Percentiles rank a stretch among this genome's conserved stretches.
Conservation (phyloP, 768 basidiomycete genomes). For the Kwoniella newhampshirensis region DNA sequence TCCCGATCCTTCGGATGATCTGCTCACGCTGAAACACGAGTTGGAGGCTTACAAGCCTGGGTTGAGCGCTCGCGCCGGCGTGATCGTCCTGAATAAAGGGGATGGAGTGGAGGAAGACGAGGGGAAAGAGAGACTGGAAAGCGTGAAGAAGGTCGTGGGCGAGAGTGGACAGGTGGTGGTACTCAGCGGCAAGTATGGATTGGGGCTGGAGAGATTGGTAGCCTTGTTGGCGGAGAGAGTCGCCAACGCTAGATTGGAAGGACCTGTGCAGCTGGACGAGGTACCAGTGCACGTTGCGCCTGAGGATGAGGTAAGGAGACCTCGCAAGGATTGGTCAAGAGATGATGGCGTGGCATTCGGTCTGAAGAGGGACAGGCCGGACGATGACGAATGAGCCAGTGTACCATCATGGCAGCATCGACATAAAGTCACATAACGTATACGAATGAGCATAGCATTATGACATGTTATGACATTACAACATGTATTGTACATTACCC, state of each 20-base stretch:
- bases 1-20: constrained; percentile 73
- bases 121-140: constrained; percentile 27
- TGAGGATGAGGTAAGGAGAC: not conserved
- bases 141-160: constrained; percentile 56
- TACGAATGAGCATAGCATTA: too few species aligned
- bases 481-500: not conserved
- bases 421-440: too few species aligned
- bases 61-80: constrained; percentile 70
- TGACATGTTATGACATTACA: not conserved
- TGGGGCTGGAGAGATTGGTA: constrained; percentile 74
- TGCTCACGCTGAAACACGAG: constrained; percentile 72
- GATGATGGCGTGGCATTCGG: not conserved
- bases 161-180: constrained; percentile 65
- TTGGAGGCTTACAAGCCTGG: constrained; percentile 72
- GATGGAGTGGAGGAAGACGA: constrained; percentile 66
- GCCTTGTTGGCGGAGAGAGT: constrained; percentile 64
- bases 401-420: too few species aligned
- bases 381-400: too few species aligned
- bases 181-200: constrained; percentile 77
- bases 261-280: constrained; percentile 1
- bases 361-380: not conserved
- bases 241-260: constrained; percentile 14
- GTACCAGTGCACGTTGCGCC: not conserved
- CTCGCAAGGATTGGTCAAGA: not conserved
- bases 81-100: constrained; percentile 94